Conservation (phyloP, 1,284 basidiomycete species). For the Neolentinus lepideus region DNA sequence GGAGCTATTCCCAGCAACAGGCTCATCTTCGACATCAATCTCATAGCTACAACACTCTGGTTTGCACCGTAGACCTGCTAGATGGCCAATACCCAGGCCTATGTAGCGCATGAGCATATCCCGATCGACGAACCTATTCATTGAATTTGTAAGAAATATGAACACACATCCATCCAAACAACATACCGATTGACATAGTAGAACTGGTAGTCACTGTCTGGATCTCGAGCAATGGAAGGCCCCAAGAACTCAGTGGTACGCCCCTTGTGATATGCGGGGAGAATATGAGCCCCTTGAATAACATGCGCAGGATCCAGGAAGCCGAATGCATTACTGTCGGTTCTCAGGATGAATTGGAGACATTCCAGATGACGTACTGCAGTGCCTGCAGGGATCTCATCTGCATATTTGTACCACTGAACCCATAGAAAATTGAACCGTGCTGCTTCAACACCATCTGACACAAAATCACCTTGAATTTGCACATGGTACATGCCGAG, state of each 20-base stretch:
- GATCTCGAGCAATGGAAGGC: conserved; percentile 6
- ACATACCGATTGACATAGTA: conserved; percentile 15
- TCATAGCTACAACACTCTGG: neutral
- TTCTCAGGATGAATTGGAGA: conserved; percentile 7
- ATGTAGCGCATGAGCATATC: conserved; percentile 20
- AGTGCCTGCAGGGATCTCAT: conserved; percentile 4
- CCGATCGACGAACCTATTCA: conserved; percentile 17
- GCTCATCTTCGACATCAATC: neutral
- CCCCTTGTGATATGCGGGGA: conserved; percentile 15
- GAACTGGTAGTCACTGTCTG: conserved; percentile 9
- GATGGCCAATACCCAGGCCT: conserved; percentile 19
- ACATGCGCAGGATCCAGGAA: conserved; percentile 18
- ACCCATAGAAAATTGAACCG: conserved; percentile 19
- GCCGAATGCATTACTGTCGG: conserved; percentile 11
- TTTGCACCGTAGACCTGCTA: neutral
- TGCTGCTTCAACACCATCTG: conserved; percentile 5
- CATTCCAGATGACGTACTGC: conserved; percentile 7
- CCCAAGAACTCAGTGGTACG: conserved; percentile 7
- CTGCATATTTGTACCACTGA: conserved; percentile 17
- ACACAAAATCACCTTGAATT: neutral
- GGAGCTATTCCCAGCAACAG: no score
- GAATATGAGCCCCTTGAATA: conserved; percentile 16
- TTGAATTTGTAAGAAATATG: no score
- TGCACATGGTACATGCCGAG: conserved; percentile 1
- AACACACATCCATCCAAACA: no score